Base-by-base conservation (phyloP, 371 early-diverging fungal genomes). In the Rhizopus sp. region DNA sequence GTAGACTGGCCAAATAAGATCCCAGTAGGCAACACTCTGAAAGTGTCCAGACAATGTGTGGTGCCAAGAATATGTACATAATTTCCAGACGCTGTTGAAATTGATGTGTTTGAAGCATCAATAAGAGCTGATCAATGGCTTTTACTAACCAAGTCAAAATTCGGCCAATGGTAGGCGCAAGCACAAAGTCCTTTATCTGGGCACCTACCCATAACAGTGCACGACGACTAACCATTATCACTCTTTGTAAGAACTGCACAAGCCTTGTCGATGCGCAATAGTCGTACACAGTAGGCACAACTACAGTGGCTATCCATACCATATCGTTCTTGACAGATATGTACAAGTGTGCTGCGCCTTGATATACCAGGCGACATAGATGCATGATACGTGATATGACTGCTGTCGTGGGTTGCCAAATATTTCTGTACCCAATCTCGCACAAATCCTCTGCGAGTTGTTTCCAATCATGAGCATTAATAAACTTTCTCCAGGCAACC, bases 381-480 rank as follows among this genome's bases (percentile, higher is more conserved):
- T 47, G 37, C n/a, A 40, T 29, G 8, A 54, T 16, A 23, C 62
- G 57, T n/a, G 46, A 39, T 23, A 60, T 46, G 2, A 63, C 7
- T 32, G 37, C 53, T 13, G 33, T 45, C 0, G 23, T 7, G 4
- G 71, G 68, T 17, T 40, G 16, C 70, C 70, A 70, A 4, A 62
- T 30, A 32, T 13, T 41, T 15, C 40, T 53, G 49, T 16, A 66
- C 2, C 46, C 62, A n/a, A 60, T 37, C 29, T 64, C 16, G 5
- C 57, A 17, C 13, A 66, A 34, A 53, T 70, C 70, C 0, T 16
- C 12, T 2, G 53, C 66, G 1, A 74, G 39, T 37, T 63, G 61
- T 8, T 59, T 46, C 74, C 73, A 73, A 39, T 73, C 70, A 32
- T 67, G 70, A 16, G 60, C 34, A 9, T 69, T 32, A 7, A 48